phyloP scores from a whole-genome alignment of 208 protist genomes.

The Jaenimonas drosophilae region DNA sequence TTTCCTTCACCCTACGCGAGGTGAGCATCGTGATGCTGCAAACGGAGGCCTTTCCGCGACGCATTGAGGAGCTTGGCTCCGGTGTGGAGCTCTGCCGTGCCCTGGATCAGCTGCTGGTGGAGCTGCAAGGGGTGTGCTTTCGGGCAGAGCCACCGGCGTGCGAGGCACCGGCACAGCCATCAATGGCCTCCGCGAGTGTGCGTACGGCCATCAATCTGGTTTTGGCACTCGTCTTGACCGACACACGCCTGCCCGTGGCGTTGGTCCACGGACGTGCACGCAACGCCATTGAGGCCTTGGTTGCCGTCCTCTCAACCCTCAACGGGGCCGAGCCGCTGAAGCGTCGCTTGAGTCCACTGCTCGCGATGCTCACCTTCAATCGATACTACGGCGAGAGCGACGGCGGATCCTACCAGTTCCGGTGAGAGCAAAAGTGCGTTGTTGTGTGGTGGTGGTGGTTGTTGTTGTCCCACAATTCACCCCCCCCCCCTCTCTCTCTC shows the following conservation, averaged over 20 bases:
- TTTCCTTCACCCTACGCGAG: constrained; percentile 58
- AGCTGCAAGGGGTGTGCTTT: constrained; percentile 44
- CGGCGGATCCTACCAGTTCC: constrained; percentile 8
- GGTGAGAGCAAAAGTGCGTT: too few species aligned
- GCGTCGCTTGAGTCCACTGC: constrained; percentile 42
- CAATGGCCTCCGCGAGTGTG: constrained; percentile 9
- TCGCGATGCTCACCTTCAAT: constrained; percentile 74
- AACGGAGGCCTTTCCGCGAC: constrained; percentile 28
- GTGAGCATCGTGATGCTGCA: constrained; percentile 30
- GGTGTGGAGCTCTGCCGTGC: constrained; percentile 49
- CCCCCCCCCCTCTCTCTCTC: too few species aligned
- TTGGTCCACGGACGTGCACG: constrained; percentile 36
- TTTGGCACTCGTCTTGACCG: constrained; percentile 42
- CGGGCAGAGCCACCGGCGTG: constrained; percentile 6
- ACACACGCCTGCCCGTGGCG: constrained; percentile 31
- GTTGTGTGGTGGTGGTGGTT: too few species aligned
- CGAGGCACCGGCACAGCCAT: constrained; percentile 3
- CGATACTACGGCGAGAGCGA: constrained; percentile 54
- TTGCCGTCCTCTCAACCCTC: constrained; percentile 30
- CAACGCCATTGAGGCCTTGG: constrained; percentile 58
- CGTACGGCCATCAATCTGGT: constrained; percentile 31
- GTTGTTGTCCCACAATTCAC: too few species aligned
- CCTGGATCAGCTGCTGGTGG: constrained; percentile 50
- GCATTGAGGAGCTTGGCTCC: constrained; percentile 16
- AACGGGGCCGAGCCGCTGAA: constrained; percentile 24